These are phyloP conservation scores for Penicillium sp. DNA, from an alignment of 2,329 filamentous ascomycete genomes.

Conservation along the genomic window DNA sequence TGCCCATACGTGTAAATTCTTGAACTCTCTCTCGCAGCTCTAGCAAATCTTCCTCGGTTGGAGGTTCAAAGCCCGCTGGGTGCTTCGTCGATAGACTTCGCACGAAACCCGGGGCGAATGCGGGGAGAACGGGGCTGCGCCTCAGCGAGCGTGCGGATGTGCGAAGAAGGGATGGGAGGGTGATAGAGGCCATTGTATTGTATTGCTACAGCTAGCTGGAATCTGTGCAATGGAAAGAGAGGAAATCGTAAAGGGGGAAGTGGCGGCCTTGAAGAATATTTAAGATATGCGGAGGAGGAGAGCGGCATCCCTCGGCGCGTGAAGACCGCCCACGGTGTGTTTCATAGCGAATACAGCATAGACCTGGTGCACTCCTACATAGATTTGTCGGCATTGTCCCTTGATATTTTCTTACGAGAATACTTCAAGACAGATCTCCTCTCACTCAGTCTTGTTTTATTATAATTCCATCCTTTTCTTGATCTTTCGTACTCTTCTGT, in stretches of 20 bases:
- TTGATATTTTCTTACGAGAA: not conserved
- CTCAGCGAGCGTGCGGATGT: constrained; percentile 34
- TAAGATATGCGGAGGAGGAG: constrained; percentile 11
- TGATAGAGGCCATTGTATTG: constrained; percentile 35
- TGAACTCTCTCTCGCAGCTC: constrained; percentile 83
- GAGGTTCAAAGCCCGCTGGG: constrained; percentile 64
- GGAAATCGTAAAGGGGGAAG: not conserved
- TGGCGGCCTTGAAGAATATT: constrained; percentile 4
- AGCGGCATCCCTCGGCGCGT: constrained; percentile 28
- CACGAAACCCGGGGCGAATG: constrained; percentile 31
- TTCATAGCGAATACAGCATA: not conserved
- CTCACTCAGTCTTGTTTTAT: not conserved
- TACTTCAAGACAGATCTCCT: not conserved
- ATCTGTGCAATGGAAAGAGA: not conserved
- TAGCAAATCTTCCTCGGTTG: constrained; percentile 70
- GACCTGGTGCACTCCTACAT: not conserved
- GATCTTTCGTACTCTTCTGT: too few species aligned
- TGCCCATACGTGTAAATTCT: constrained; percentile 69
- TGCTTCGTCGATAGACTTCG: constrained; percentile 67
- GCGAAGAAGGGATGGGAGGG: constrained; percentile 38
- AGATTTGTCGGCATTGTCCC: not conserved
- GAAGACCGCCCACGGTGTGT: constrained; percentile 4
- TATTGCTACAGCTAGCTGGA: not conserved
- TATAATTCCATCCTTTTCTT: too few species aligned
- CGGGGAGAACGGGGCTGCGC: constrained; percentile 31